Evolutionary conservation across 768 basidiomycete genomes (phyloP), one percentile per base, ranked within the genome.

Genomic region (Lactarius quietus): DNA sequence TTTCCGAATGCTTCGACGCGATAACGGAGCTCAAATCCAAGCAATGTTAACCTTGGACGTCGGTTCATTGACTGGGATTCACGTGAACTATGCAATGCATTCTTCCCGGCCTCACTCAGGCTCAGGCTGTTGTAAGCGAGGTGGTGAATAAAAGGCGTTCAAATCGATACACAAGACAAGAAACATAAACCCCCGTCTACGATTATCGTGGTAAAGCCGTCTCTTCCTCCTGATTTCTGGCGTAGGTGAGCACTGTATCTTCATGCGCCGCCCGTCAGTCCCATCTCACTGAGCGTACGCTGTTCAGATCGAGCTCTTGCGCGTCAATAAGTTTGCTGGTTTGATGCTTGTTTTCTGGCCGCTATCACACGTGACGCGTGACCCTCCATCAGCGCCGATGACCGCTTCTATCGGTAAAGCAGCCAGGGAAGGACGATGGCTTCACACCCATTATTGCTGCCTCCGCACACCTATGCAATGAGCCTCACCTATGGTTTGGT

Each of bases 271-370:
- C 23, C 43, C 33, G n/a, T 5, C 1, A 23, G 31, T 33, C 45
- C 31, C 20, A 33, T 23, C 29, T n/a, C 26, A 18, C 58, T 59
- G 59, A 59, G 26, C 26, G n/a, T 12, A 59, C 33, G 0, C 8
- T 31, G 17, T 29, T 62, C 57, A 64, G 63, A 38, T 59, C 26
- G 64, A 66, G 43, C 43, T 70, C 64, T 26, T 68, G 48, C 43
- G 75, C 68, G 43, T 78, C 70, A 60, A 77, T 36, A 60, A 51
- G 52, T 63, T 66, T 33, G 69, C 70, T 18, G 70, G 70, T 12
- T 66, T 41, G 12, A 66, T 71, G 52, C 61, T 71, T 18, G 55
- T 70, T 15, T 69, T 71, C 63, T 71, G 70, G 70, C 70, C 70
- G 17, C n/a, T n/a, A n/a, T n/a, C n/a, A n/a, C n/a, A n/a, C n/a